phyloP scores from a whole-genome alignment of 139 green algal genomes.

The Haematococcus sp. region DNA sequence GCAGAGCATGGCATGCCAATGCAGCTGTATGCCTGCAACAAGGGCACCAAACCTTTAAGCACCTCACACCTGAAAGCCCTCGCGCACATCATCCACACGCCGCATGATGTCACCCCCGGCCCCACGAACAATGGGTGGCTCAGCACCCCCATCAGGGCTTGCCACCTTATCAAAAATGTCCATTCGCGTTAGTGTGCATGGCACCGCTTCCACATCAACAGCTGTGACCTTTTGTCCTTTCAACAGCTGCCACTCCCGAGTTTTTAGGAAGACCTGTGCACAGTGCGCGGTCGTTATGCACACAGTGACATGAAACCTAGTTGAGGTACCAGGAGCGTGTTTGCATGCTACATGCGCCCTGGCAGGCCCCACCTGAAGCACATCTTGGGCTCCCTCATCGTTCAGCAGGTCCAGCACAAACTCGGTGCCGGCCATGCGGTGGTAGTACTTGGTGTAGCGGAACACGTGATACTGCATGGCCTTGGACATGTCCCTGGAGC shows the following conservation, averaged over 20 bases:
- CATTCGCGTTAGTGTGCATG: slow-evolving; percentile 25
- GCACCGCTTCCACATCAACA: slow-evolving; percentile 21
- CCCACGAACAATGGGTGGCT: slow-evolving; percentile 36
- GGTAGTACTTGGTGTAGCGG: slow-evolving; percentile 55
- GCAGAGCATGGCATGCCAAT: neutral
- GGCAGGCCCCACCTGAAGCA: slow-evolving; percentile 23
- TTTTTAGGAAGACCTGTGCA: slow-evolving; percentile 28
- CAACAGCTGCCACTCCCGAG: slow-evolving; percentile 14
- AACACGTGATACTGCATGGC: slow-evolving; percentile 29
- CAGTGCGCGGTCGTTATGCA: neutral
- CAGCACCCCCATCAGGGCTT: neutral
- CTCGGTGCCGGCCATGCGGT: slow-evolving; percentile 48
- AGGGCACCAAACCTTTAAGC: too few relatives aligned
- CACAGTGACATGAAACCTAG: too few relatives aligned
- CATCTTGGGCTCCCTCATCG: slow-evolving; percentile 27
- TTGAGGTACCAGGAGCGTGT: too few relatives aligned
- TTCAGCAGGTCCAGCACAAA: slow-evolving; percentile 49
- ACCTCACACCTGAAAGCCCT: slow-evolving; percentile 54
- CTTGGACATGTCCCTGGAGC: slow-evolving; percentile 40
- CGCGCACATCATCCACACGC: slow-evolving; percentile 53
- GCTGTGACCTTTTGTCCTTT: neutral
- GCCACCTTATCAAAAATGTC: slow-evolving; percentile 13
- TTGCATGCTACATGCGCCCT: too few relatives aligned
- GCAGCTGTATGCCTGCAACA: too few relatives aligned
- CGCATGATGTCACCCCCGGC: slow-evolving; percentile 40